A percentile compares a stretch with the other conserved stretches of the same genome.
Conservation (phyloP, 2,329 filamentous ascomycete genomes). For the Arachnomyces sp. region DNA sequence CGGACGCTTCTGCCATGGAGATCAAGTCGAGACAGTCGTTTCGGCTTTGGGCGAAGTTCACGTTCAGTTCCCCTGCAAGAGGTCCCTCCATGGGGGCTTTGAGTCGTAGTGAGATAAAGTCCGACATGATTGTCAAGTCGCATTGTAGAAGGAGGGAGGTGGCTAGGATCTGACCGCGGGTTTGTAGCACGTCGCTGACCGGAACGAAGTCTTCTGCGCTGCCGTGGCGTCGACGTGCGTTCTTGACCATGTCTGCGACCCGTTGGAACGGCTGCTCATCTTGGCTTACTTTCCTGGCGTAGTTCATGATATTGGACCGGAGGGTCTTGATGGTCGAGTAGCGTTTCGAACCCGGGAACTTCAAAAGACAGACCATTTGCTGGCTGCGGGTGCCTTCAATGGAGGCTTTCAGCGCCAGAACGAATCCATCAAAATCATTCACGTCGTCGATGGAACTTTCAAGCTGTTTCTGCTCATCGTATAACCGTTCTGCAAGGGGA, state of each 20-base stretch:
- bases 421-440: no score
- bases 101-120: constrained; percentile 29
- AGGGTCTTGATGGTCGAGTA: constrained; percentile 16
- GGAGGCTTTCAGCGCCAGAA: no score
- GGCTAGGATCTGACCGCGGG: constrained; percentile 36
- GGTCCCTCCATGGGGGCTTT: constrained; percentile 2
- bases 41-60: constrained; percentile 30
- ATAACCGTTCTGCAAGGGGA: constrained; percentile 26
- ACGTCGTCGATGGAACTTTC: no score
- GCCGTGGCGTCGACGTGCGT: constrained; percentile 21
- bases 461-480: no score
- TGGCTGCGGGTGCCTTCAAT: no score
- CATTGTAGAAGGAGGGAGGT: constrained; percentile 41
- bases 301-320: constrained; percentile 22
- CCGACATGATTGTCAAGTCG: constrained; percentile 42
- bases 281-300: constrained; percentile 24
- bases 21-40: constrained; percentile 37
- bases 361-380: no score
- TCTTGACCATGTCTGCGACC: constrained; percentile 28
- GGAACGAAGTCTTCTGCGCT: constrained; percentile 18
- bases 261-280: constrained; percentile 34
- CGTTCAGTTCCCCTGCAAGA: constrained; percentile 2
- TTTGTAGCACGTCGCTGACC: constrained; percentile 27
- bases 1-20: constrained; percentile 26
- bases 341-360: no score